Percentiles rank a stretch among this genome's conserved stretches.
Evolutionary conservation across 495 filamentous ascomycete genomes (phyloP).

Genomic region (Talaromyces liani): DNA sequence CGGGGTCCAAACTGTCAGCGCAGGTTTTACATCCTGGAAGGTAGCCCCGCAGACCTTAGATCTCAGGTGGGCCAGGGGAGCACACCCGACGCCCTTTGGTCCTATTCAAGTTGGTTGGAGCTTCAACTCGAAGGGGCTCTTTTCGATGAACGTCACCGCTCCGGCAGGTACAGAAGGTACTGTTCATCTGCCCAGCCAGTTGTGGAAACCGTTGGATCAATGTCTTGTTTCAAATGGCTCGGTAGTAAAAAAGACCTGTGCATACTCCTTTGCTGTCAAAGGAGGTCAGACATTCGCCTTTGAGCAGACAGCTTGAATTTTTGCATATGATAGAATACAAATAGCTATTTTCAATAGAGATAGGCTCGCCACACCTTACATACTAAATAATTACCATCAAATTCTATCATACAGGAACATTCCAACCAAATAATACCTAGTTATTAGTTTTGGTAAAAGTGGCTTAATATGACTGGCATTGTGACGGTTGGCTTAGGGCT

Average conservation of each 20-base stretch:
- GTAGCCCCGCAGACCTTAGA: conserved; percentile 12
- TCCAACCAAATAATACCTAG: too few species aligned
- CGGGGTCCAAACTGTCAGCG: conserved; percentile 6
- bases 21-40: conserved; percentile 11
- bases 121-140: not conserved
- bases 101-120: not conserved
- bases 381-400: too few species aligned
- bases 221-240: not conserved
- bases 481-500: too few species aligned
- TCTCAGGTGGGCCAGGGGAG: conserved; percentile 10
- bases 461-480: too few species aligned
- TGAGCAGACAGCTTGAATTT: not conserved
- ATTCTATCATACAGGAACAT: too few species aligned
- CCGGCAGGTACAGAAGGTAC: not conserved
- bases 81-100: conserved; percentile 17
- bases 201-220: not conserved
- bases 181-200: not conserved
- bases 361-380: too few species aligned
- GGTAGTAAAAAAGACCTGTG: not conserved
- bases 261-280: not conserved
- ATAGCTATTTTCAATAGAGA: too few species aligned
- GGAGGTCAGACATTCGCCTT: not conserved
- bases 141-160: not conserved
- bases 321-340: too few species aligned
- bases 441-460: too few species aligned